Evolutionary conservation across 768 basidiomycete genomes (phyloP).

Genomic region (Tulasnella sp.): DNA sequence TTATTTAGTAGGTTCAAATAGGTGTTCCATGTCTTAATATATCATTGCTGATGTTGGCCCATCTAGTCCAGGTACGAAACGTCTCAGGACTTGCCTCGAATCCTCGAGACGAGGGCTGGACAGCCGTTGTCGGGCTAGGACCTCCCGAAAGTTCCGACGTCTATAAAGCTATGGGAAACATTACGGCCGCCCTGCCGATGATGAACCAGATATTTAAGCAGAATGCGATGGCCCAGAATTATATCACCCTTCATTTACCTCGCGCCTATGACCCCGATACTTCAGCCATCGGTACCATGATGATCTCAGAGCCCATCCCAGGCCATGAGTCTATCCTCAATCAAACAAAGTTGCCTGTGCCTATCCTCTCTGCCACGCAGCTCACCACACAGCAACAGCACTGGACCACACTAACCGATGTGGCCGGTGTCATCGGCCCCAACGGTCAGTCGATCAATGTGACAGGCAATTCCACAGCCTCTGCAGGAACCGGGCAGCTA

Average conservation of each 20-base stretch:
- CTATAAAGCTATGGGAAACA: too few species aligned
- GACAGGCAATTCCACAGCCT: not conserved
- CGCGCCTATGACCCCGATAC: not conserved
- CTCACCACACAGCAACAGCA: not conserved
- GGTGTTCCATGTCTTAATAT: too few species aligned
- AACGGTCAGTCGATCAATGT: not conserved
- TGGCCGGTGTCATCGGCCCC: not conserved
- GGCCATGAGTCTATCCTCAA: not conserved
- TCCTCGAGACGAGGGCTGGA: too few species aligned
- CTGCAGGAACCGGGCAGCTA: not conserved
- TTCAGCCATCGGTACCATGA: not conserved
- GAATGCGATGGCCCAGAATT: not conserved
- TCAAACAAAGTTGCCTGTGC: not conserved
- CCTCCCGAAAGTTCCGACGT: too few species aligned
- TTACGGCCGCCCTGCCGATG: not conserved
- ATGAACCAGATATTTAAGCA: not conserved
- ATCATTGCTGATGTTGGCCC: too few species aligned
- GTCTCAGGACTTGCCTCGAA: too few species aligned
- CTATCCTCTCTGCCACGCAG: not conserved
- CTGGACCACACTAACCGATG: not conserved
- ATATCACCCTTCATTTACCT: not conserved
- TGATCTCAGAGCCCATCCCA: too few species aligned
- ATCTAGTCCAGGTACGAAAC: too few species aligned
- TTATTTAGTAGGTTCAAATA: too few species aligned
- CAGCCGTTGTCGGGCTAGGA: too few species aligned